Evolutionary conservation across 495 filamentous ascomycete species (phyloP).

Genomic region (Podospora anserina): DNA sequence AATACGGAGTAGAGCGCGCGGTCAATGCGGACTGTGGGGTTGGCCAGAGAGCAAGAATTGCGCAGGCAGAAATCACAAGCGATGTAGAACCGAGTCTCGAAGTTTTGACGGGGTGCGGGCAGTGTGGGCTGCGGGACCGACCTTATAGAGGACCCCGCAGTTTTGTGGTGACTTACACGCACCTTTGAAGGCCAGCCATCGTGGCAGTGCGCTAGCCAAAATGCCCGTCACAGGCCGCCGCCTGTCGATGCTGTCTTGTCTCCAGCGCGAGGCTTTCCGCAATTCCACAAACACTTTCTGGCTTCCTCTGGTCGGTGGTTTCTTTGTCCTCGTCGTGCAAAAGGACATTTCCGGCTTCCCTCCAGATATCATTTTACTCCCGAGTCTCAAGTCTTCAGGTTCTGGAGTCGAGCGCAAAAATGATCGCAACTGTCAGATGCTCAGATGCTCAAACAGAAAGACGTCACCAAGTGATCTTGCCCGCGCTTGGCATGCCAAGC

Average conservation of each 20-base stretch:
- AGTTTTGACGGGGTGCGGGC: not conserved
- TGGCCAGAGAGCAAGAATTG: not conserved
- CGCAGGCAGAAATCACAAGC: not conserved
- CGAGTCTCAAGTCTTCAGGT: not conserved
- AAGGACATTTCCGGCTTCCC: not conserved
- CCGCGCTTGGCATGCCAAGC: not conserved
- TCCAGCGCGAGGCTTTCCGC: not conserved
- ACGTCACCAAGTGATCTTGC: not conserved
- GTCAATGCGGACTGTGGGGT: not conserved
- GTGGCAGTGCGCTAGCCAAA: constrained; percentile 9
- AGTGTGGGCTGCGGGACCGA: not conserved
- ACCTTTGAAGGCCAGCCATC: not conserved
- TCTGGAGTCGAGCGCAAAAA: not conserved
- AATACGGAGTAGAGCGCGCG: too few species aligned
- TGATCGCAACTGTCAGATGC: not conserved
- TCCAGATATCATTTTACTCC: not conserved
- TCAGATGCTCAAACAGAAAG: not conserved
- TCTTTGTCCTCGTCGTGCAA: not conserved
- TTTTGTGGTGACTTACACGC: not conserved
- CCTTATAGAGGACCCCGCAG: constrained; percentile 8
- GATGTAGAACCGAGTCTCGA: not conserved
- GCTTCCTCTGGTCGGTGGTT: not conserved
- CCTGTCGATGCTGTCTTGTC: not conserved
- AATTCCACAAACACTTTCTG: not conserved
- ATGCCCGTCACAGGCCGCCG: constrained; percentile 4